Evolutionary conservation across 768 basidiomycete genomes (phyloP), one percentile per base, ranked within the genome.

Genomic region (Lenzites betulinus): DNA sequence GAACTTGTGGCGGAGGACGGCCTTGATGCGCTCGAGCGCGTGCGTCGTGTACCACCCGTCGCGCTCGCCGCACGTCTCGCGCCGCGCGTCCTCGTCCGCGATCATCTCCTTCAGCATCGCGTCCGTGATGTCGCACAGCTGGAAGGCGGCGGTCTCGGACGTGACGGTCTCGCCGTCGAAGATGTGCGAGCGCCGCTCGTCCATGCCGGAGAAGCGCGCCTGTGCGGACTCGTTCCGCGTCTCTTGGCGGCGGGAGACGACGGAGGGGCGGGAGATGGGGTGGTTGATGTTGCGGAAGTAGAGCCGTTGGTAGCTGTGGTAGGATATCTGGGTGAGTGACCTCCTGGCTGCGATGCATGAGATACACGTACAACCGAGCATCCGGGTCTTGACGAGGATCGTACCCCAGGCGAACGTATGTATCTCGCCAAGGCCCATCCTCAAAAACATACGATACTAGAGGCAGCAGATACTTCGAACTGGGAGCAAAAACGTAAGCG

Each of bases 341-440:
- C 23, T n/a, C n/a, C 12, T 54, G 18, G 23, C 0, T 3, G 50
- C 23, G 12, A 50, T 43, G 22, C n/a, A 13, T 3, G 28, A 12
- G 51, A 20, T 13, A 47, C 25, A 78, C 90, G 64, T 64, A 95
- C 95, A 94, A 84, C 64, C 92, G 81, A 20, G 92, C 88, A 50
- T 79, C 76, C 2, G 81, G 79, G 62, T 92, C 82, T 66, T 81
- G 82, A 41, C 95, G 81, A 9, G 97, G 97, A 69, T 99, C 97
- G 69, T 95, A 98, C 13, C 88, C 86, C 58, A 94, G 89, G 46
- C 86, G 85, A 36, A 98, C 81, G 51, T 95, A 81, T 15, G 91
- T 90, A 66, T 98, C 95, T 41, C 93, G 82, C 88, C 91, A 98
- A 2, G 95, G 95, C 0, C 97, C 97, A 65, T 97, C 95, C 65